These are phyloP conservation scores for Xylariaceae sp. DNA, from an alignment of 2,329 filamentous ascomycete genomes.

Conservation along the genomic window DNA sequence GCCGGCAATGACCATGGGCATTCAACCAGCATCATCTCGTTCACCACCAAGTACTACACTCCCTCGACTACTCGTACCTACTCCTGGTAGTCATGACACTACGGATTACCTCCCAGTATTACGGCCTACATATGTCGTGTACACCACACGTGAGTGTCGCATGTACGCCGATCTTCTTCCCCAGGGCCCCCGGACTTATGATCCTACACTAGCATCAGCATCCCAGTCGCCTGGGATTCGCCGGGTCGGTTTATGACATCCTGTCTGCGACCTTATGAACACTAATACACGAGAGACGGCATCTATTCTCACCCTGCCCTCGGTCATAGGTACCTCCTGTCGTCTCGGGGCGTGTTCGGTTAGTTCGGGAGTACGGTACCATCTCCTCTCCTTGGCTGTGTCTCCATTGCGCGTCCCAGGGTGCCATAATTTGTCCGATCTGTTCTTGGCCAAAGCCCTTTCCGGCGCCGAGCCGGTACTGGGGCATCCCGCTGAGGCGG, in stretches of 20 bases:
- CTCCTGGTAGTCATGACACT: no score
- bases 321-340: neutral
- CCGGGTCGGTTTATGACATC: conserved; percentile 7
- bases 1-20: no score
- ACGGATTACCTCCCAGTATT: no score
- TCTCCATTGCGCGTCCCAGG: conserved; percentile 5
- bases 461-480: conserved; percentile 15
- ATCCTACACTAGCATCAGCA: neutral
- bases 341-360: conserved; percentile 5
- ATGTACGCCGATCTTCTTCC: neutral
- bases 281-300: neutral
- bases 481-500: conserved; percentile 12
- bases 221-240: conserved; percentile 2
- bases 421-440: neutral
- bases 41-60: neutral
- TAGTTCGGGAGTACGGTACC: conserved; percentile 3
- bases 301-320: no score
- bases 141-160: neutral
- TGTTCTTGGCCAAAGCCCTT: conserved; percentile 7
- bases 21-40: neutral
- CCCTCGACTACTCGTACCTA: no score
- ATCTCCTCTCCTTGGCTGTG: conserved; percentile 11
- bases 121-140: neutral
- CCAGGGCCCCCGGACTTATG: conserved; percentile 1
- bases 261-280: neutral